Evolutionary conservation across 495 filamentous ascomycete genomes (phyloP).

Genomic region (Trichoderma parareesei): DNA sequence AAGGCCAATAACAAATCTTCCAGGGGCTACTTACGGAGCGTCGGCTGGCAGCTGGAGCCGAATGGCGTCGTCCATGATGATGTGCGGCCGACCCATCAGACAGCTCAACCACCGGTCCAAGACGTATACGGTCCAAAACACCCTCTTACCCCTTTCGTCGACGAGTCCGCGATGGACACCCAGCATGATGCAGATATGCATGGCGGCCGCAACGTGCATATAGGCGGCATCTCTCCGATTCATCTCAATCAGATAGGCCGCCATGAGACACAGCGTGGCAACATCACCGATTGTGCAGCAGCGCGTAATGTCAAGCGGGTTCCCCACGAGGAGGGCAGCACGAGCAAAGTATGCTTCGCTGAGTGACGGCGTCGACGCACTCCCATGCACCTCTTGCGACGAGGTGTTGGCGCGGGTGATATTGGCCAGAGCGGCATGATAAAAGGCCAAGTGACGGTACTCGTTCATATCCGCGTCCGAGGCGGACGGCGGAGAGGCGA

Average conservation of each 20-base stretch:
- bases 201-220: conserved; percentile 28
- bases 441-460: conserved; percentile 21
- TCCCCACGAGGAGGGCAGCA: conserved; percentile 27
- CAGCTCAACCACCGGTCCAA: conserved; percentile 36
- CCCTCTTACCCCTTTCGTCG: conserved; percentile 25
- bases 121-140: conserved; percentile 37
- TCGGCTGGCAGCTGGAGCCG: conserved; percentile 26
- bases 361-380: not conserved
- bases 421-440: conserved; percentile 25
- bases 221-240: conserved; percentile 34
- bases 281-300: conserved; percentile 24
- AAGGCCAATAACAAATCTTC: not conserved
- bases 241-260: conserved; percentile 30
- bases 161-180: conserved; percentile 28
- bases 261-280: conserved; percentile 28
- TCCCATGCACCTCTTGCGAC: conserved; percentile 6
- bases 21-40: conserved; percentile 18
- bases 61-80: conserved; percentile 28
- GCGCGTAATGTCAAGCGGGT: conserved; percentile 26
- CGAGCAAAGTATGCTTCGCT: conserved; percentile 29
- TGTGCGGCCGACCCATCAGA: conserved; percentile 33
- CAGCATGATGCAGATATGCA: conserved; percentile 27
- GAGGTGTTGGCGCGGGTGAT: conserved; percentile 17
- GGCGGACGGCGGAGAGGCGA: not conserved
- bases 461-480: conserved; percentile 8